These are phyloP conservation scores for Saccharomyces pastorianus DNA, from an alignment of 1,139 yeast genomes.

Conservation along the genomic window DNA sequence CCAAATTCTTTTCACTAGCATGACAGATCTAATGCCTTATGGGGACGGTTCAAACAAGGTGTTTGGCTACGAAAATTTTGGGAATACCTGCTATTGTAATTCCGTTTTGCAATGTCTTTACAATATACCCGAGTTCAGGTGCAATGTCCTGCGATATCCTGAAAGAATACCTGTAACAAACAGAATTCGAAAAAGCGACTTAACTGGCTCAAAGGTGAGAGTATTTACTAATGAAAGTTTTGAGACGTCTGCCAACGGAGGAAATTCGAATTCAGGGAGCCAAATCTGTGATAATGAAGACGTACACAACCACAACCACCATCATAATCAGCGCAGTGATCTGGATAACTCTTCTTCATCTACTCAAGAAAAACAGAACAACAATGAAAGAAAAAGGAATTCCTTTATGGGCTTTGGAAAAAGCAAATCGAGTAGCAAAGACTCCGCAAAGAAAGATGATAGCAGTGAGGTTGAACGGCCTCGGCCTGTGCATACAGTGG, in stretches of 20 bases:
- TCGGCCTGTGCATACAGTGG: slow-evolving; percentile 15
- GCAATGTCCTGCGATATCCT: slow-evolving; percentile 46
- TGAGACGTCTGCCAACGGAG: slow-evolving; percentile 3
- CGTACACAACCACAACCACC: too few species aligned
- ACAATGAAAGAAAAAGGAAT: slow-evolving; percentile 15
- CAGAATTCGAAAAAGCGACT: slow-evolving; percentile 1
- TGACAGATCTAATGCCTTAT: slow-evolving; percentile 4
- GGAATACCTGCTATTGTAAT: too few species aligned
- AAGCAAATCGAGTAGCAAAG: slow-evolving; percentile 10
- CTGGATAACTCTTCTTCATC: not conserved
- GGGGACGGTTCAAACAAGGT: too few species aligned
- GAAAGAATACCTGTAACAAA: slow-evolving; percentile 10
- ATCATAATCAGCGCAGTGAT: not conserved
- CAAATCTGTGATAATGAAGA: slow-evolving; percentile 1
- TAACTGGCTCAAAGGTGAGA: slow-evolving; percentile 40
- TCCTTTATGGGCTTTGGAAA: slow-evolving; percentile 22
- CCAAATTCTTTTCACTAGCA: not conserved
- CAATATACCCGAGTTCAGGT: slow-evolving; percentile 45
- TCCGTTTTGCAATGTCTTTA: too few species aligned
- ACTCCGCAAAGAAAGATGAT: slow-evolving; percentile 2
- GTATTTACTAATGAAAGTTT: slow-evolving; percentile 36
- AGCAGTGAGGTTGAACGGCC: not conserved
- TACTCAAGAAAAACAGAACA: slow-evolving; percentile 6
- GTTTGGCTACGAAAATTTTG: too few species aligned
- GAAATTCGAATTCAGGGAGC: not conserved